Evolutionary conservation across 2,329 filamentous ascomycete genomes (phyloP).

Genomic region (Diaporthe sp.): DNA sequence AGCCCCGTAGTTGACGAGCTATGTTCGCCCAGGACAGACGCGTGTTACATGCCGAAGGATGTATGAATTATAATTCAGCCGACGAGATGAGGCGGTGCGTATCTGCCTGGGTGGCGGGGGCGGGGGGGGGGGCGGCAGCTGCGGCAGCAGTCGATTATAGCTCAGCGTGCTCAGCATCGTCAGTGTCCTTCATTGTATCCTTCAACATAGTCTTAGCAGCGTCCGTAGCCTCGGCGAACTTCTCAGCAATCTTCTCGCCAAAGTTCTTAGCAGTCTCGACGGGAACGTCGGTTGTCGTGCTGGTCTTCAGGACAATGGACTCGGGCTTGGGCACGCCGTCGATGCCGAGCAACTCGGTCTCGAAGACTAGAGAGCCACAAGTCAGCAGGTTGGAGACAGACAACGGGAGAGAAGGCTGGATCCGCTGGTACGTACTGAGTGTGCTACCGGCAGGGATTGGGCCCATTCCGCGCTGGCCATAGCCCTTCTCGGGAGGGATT

Average conservation of each 20-base stretch:
- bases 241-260: slow-evolving; percentile 61
- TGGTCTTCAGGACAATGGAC: slow-evolving; percentile 58
- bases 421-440: slow-evolving; percentile 67
- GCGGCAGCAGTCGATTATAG: slow-evolving; percentile 56
- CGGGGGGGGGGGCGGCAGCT: no score
- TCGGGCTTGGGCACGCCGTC: slow-evolving; percentile 74
- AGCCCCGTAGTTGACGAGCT: not conserved
- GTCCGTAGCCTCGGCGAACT: slow-evolving; percentile 62
- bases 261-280: slow-evolving; percentile 55
- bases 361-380: slow-evolving; percentile 74
- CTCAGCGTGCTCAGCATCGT: slow-evolving; percentile 72
- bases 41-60: not conserved
- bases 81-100: not conserved
- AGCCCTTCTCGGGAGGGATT: slow-evolving; percentile 88
- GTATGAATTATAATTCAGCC: not conserved
- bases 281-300: slow-evolving; percentile 46
- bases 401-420: not conserved
- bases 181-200: slow-evolving; percentile 63
- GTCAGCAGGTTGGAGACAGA: slow-evolving; percentile 9
- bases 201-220: slow-evolving; percentile 63
- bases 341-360: slow-evolving; percentile 91
- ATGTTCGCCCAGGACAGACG: not conserved
- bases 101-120: no score
- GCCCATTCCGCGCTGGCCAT: slow-evolving; percentile 81
- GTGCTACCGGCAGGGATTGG: slow-evolving; percentile 88